Conservation (phyloP, 129 eudicot genomes). For the Deinandra increscens region DNA sequence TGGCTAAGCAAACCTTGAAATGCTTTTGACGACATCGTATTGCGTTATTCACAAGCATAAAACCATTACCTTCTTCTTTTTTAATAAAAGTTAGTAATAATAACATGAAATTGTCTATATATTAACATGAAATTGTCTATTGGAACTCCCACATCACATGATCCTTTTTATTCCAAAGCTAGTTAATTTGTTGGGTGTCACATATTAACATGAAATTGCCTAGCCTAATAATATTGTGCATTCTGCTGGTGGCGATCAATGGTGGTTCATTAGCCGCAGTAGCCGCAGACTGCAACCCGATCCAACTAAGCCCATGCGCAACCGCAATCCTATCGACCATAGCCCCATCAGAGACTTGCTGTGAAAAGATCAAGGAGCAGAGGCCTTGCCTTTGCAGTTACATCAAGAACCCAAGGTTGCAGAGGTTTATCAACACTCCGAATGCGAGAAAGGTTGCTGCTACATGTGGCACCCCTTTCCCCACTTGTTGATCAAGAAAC, state of each 20-base stretch:
- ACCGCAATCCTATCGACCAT: conserved; percentile 31
- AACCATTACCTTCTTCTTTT: too few species aligned
- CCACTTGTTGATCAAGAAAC: conserved; percentile 36
- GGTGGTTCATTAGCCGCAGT: conserved; percentile 4
- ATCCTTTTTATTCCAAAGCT: conserved; percentile 2
- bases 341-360: conserved; percentile 35
- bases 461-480: conserved; percentile 44
- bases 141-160: background rate
- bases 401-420: conserved; percentile 36
- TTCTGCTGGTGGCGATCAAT: conserved; percentile 18
- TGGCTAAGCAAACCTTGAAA: too few species aligned
- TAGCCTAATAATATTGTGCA: background rate
- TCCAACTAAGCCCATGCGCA: conserved; percentile 39
- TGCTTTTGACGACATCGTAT: too few species aligned
- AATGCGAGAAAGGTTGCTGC: conserved; percentile 36
- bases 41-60: too few species aligned
- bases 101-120: too few species aligned
- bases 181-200: background rate
- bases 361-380: conserved; percentile 41
- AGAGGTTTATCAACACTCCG: conserved; percentile 36
- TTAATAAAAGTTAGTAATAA: too few species aligned
- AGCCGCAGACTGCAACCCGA: conserved; percentile 29
- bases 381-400: conserved; percentile 47
- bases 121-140: too few species aligned
- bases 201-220: conserved; percentile 27